Evolutionary conservation across 768 basidiomycete genomes (phyloP), one percentile per base, ranked within the genome.

Genomic region (Filobasidium floriforme): DNA sequence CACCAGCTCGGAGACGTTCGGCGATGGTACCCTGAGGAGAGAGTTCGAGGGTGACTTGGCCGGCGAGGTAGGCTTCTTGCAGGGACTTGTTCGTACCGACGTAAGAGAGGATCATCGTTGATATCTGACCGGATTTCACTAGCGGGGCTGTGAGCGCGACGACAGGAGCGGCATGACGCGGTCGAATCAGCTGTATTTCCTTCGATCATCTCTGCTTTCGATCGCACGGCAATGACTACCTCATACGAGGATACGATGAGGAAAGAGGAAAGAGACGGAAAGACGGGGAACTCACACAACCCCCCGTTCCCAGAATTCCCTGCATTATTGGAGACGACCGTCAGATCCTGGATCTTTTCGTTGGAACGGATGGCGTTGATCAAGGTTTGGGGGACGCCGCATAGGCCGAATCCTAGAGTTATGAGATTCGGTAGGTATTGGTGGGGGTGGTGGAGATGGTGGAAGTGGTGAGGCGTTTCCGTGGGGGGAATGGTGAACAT

Each of bases 381-480:
- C 55, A 77, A 68, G n/a, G 76, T 75, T 59, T 77, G 73, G 32
- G 76, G 71, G 1, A 73, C 73, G n/a, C 76, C 76, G 59, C 76
- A 77, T 0, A 77, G 61, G 24, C 76, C 76, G 65, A 77, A 77
- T 26, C 72, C 72, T 71, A 41, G n/a, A n/a, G n/a, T n/a, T n/a
- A n/a, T n/a, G n/a, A n/a, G n/a, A n/a, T n/a, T n/a, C n/a, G n/a
- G n/a, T n/a, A n/a, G n/a, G n/a, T n/a, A n/a, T n/a, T n/a, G n/a
- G n/a, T n/a, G n/a, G n/a, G n/a, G n/a, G n/a, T n/a, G n/a, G n/a
- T n/a, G n/a, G n/a, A n/a, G n/a, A n/a, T n/a, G n/a, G n/a, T n/a
- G n/a, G n/a, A n/a, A n/a, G n/a, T n/a, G n/a, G n/a, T n/a, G n/a
- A n/a, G n/a, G n/a, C n/a, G n/a, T n/a, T n/a, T n/a, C n/a, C n/a